Conservation (phyloP, 78 protist species). For the Neovahlkampfia damariscottae region DNA sequence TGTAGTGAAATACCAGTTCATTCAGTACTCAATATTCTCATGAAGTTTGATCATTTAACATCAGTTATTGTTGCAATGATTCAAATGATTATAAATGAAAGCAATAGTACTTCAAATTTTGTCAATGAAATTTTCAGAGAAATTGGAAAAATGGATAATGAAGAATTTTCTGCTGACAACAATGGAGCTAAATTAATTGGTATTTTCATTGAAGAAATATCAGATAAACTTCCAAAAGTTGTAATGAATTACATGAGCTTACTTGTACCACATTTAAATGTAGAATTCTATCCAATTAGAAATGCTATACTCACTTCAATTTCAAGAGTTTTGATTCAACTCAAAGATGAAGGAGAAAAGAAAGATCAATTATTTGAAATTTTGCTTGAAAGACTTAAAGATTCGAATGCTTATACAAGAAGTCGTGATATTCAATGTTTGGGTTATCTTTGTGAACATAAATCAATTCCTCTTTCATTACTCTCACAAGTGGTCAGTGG, state of each 20-base stretch:
- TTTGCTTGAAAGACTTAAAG: not conserved
- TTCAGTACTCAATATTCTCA: not conserved
- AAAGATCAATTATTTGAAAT: not conserved
- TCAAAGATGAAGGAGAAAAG: not conserved
- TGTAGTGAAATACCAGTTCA: not conserved
- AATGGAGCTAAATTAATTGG: not conserved
- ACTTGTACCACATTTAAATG: not conserved
- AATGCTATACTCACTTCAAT: not conserved
- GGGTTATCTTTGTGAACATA: not conserved
- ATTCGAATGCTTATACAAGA: not conserved
- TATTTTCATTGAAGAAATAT: not conserved
- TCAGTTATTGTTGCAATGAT: not conserved
- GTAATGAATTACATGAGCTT: not conserved
- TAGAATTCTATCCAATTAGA: not conserved
- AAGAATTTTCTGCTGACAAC: not conserved
- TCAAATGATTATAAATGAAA: not conserved
- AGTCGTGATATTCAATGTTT: not conserved
- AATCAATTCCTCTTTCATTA: not conserved
- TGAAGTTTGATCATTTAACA: not conserved
- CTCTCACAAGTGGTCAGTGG: not conserved
- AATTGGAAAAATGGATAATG: not conserved
- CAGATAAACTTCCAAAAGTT: not conserved
- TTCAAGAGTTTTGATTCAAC: not conserved
- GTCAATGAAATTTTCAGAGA: not conserved
- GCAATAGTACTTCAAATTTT: not conserved